Conservation (phyloP, 176 grass and related monocot species). For the Aechmea fasciata region DNA sequence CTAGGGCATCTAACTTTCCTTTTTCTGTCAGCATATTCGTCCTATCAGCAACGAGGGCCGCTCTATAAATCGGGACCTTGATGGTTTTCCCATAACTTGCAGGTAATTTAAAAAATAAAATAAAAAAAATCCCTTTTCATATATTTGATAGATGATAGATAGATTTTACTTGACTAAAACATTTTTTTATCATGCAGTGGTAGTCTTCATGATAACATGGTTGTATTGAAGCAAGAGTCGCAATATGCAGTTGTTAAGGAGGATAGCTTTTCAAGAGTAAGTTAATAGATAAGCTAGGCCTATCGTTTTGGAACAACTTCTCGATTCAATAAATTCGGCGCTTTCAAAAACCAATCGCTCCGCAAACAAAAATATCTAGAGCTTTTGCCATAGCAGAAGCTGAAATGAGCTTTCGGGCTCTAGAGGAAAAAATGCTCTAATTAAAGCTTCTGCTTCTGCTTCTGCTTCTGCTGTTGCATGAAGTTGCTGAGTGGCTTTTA, state of each 20-base stretch:
- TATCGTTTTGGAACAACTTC: no score
- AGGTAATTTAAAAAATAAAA: conserved; percentile 48
- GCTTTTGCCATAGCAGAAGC: no score
- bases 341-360: no score
- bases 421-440: no score
- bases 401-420: no score
- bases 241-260: conserved; percentile 63
- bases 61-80: conserved; percentile 60
- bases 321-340: no score
- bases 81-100: conserved; percentile 90
- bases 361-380: no score
- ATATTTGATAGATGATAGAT: conserved; percentile 2
- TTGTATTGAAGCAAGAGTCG: conserved; percentile 95
- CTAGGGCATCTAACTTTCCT: neutral
- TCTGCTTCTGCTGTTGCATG: no score
- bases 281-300: neutral
- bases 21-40: conserved; percentile 47
- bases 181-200: conserved; percentile 49
- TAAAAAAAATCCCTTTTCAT: conserved; percentile 4
- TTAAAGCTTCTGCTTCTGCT: no score
- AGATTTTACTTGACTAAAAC: conserved; percentile 1
- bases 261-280: conserved; percentile 78
- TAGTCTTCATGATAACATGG: conserved; percentile 86
- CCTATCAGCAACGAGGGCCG: conserved; percentile 87
- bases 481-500: no score